Evolutionary conservation across 2,329 filamentous ascomycete genomes (phyloP).

Genomic region (Diplodia corticola): DNA sequence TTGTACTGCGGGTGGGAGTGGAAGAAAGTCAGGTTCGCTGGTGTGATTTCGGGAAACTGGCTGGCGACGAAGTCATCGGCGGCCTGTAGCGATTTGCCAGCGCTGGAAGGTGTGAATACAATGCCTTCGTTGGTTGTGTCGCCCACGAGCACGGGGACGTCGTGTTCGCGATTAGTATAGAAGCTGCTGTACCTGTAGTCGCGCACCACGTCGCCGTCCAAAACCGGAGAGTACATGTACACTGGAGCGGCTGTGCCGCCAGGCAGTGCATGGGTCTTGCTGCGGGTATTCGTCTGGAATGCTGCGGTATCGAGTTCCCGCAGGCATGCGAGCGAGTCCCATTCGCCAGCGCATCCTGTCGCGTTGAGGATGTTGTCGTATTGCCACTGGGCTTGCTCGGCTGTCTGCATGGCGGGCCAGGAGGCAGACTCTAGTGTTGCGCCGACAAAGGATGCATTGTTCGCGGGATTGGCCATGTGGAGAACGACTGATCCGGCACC

Average conservation of each 20-base stretch:
- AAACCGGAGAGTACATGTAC: slow-evolving; percentile 46
- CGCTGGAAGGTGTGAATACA: slow-evolving; percentile 39
- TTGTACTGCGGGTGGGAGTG: slow-evolving; percentile 34
- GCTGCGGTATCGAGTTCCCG: slow-evolving; percentile 36
- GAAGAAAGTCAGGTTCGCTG: slow-evolving; percentile 31
- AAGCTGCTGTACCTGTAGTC: slow-evolving; percentile 44
- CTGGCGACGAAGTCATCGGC: slow-evolving; percentile 41
- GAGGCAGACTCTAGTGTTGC: slow-evolving; percentile 37
- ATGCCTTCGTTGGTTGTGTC: slow-evolving; percentile 49
- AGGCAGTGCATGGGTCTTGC: slow-evolving; percentile 41
- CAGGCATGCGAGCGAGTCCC: slow-evolving; percentile 41
- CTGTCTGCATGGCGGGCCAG: slow-evolving; percentile 42
- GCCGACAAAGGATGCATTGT: slow-evolving; percentile 40
- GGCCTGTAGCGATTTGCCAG: slow-evolving; percentile 29
- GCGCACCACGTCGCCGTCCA: slow-evolving; percentile 45
- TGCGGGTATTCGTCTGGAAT: slow-evolving; percentile 42
- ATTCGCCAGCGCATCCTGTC: slow-evolving; percentile 34
- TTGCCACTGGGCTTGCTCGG: slow-evolving; percentile 44
- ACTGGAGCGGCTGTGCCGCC: slow-evolving; percentile 36
- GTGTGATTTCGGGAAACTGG: slow-evolving; percentile 40
- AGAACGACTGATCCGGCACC: slow-evolving; percentile 43
- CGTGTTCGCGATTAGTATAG: slow-evolving; percentile 40
- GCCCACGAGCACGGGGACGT: slow-evolving; percentile 46
- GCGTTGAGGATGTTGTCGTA: slow-evolving; percentile 41
- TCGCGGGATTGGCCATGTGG: slow-evolving; percentile 40